These are phyloP conservation scores for Epichloe hybrida DNA, from an alignment of 2,329 filamentous ascomycete species.

Conservation along the genomic window DNA sequence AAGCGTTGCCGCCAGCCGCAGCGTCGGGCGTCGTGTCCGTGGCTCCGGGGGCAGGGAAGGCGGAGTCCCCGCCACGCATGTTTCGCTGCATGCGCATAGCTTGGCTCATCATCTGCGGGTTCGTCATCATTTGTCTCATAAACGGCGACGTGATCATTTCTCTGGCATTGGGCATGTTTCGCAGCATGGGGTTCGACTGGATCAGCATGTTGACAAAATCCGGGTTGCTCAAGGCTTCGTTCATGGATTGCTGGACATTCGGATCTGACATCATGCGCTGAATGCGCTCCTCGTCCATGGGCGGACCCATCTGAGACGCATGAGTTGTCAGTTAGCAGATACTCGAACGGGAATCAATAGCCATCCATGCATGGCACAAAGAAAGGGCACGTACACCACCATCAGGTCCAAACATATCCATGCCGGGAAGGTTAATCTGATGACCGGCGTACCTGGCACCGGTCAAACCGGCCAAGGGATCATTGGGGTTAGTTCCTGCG, in stretches of 20 bases:
- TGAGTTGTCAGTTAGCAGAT: conserved; percentile 11
- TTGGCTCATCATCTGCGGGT: conserved; percentile 70
- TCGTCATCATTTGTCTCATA: conserved; percentile 85
- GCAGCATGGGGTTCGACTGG: conserved; percentile 72
- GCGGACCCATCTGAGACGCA: conserved; percentile 66
- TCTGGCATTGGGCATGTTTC: conserved; percentile 60
- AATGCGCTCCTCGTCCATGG: conserved; percentile 67
- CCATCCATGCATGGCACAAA: background rate
- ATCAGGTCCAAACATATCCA: conserved; percentile 84
- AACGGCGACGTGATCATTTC: conserved; percentile 80
- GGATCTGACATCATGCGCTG: conserved; percentile 80
- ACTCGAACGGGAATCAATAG: background rate
- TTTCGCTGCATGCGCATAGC: conserved; percentile 72
- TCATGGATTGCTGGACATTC: conserved; percentile 74
- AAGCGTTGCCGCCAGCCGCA: conserved; percentile 15
- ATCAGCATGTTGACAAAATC: conserved; percentile 90
- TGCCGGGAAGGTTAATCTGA: conserved; percentile 65
- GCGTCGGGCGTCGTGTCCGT: conserved; percentile 70
- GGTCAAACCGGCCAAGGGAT: conserved; percentile 79
- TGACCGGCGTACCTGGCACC: conserved; percentile 90
- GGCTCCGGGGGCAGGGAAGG: conserved; percentile 81
- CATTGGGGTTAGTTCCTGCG: conserved; percentile 62
- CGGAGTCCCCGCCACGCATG: conserved; percentile 41
- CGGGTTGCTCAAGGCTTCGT: conserved; percentile 93
- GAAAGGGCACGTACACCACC: conserved; percentile 58